phyloP scores from a whole-genome alignment of 139 green algal species.

The Chlorella sp. region DNA sequence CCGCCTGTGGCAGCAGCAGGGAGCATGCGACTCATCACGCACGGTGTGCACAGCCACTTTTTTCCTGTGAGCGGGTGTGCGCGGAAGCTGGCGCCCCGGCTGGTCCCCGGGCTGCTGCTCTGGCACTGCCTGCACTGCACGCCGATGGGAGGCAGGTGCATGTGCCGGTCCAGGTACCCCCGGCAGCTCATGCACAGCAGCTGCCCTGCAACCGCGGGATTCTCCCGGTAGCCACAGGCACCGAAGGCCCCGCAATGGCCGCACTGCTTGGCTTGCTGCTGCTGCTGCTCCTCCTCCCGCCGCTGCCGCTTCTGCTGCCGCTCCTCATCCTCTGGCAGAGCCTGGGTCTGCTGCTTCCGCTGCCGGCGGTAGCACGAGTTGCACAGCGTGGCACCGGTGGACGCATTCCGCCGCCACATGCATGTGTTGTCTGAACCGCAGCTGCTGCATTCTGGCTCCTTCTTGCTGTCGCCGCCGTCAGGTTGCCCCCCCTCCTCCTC shows the following conservation, averaged over 20 bases:
- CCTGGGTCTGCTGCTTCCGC: not conserved
- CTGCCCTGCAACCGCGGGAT: too few relatives aligned
- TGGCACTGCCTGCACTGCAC: not conserved
- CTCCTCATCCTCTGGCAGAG: not conserved
- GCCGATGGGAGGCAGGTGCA: not conserved
- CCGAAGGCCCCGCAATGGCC: not conserved
- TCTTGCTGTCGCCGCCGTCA: too few relatives aligned
- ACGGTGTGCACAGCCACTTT: not conserved
- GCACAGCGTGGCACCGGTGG: not conserved
- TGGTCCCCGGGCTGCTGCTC: not conserved
- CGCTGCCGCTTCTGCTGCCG: not conserved
- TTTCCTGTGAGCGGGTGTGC: not conserved
- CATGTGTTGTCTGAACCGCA: not conserved
- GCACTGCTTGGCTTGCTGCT: not conserved
- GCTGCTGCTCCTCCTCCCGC: not conserved
- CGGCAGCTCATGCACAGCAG: too few relatives aligned
- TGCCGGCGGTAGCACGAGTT: not conserved
- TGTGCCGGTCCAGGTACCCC: too few relatives aligned
- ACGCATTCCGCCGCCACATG: not conserved
- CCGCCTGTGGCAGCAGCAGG: too few relatives aligned
- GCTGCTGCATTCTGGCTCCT: not conserved
- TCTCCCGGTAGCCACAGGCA: too few relatives aligned
- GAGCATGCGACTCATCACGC: too few relatives aligned
- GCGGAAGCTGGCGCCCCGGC: not conserved
- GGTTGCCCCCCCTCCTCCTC: too few relatives aligned